Evolutionary conservation across 108 stramenopile genomes (phyloP).

Genomic region (Epithemia pelagica): DNA sequence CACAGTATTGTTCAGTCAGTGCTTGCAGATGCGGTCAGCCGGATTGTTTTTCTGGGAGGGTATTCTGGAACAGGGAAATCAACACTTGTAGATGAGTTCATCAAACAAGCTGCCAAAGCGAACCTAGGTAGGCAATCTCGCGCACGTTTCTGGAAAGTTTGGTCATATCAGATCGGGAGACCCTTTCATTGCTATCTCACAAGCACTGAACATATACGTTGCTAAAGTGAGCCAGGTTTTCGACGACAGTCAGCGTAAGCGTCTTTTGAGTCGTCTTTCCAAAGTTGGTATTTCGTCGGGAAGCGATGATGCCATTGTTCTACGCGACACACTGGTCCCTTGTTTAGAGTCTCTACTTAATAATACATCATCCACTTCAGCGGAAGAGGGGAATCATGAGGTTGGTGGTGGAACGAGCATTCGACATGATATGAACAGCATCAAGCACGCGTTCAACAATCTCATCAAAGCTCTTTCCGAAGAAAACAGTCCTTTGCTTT

Average conservation of each 20-base stretch:
- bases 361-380: neutral
- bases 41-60: slow-evolving; percentile 19
- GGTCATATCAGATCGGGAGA: neutral
- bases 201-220: neutral
- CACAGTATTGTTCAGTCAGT: neutral
- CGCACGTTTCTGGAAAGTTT: slow-evolving; percentile 1
- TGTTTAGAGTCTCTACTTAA: neutral
- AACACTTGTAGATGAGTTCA: slow-evolving; percentile 17
- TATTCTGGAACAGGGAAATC: slow-evolving; percentile 27
- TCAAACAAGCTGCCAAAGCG: slow-evolving; percentile 3
- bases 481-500: slow-evolving; percentile 3
- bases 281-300: neutral
- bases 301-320: neutral
- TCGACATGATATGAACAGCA: neutral
- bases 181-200: slow-evolving; percentile 14
- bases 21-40: neutral
- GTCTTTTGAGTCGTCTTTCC: neutral
- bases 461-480: neutral
- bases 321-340: neutral
- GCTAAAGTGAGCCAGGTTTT: neutral
- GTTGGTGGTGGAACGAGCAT: neutral
- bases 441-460: neutral
- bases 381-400: neutral
- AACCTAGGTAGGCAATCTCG: neutral
- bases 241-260: neutral